Conservation (phyloP, 306 rosid genomes). For the Corylus heterophylla region DNA sequence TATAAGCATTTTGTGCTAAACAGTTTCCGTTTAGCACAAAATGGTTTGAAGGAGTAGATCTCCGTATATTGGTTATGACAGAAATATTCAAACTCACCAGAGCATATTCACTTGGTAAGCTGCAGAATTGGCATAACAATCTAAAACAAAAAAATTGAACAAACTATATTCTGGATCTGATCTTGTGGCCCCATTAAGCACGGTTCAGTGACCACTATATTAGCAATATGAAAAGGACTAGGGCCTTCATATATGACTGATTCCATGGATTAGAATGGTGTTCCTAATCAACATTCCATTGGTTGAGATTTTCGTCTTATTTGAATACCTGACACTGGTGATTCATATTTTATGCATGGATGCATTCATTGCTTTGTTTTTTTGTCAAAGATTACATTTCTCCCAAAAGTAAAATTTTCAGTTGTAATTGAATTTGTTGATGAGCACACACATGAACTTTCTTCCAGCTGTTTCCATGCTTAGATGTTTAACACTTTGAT, state of each 20-base stretch:
- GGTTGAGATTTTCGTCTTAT: not conserved
- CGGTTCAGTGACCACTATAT: no score
- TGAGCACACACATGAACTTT: not conserved
- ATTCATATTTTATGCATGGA: not conserved
- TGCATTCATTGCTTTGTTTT: not conserved
- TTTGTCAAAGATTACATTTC: not conserved
- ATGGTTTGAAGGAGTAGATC: not conserved
- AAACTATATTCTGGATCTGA: no score
- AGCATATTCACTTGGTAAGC: not conserved
- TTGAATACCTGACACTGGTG: not conserved
- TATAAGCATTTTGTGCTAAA: not conserved
- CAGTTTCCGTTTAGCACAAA: not conserved
- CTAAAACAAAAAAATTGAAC: no score
- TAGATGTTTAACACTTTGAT: slow-evolving; percentile 7
- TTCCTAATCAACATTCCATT: not conserved
- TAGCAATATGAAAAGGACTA: no score
- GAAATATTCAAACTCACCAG: not conserved
- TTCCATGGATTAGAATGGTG: not conserved
- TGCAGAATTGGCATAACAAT: not conserved
- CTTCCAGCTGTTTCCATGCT: slow-evolving; percentile 12
- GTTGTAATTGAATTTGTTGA: not conserved
- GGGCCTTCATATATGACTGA: not conserved
- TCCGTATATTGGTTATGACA: not conserved
- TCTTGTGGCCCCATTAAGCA: no score
- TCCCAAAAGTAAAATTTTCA: not conserved